Percentiles rank a stretch among this genome's conserved stretches.
These are phyloP conservation scores for Ganoderma resinaceum DNA, from an alignment of 1,284 basidiomycete genomes.

Conservation along the genomic window DNA sequence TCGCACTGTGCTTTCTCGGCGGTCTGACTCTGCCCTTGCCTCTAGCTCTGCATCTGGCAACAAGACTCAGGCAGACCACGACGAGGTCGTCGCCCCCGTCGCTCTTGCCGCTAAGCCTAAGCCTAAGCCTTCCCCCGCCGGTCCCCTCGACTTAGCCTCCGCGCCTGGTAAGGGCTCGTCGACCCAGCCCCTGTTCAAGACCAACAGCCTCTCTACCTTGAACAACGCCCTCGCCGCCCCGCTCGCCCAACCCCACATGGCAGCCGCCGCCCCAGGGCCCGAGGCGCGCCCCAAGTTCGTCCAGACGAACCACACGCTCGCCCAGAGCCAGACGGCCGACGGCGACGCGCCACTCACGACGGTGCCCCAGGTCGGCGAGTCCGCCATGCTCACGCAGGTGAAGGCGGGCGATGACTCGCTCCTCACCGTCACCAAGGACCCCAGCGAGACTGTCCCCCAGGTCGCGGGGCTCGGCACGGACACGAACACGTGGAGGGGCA, in stretches of 20 bases:
- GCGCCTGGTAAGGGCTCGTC: neutral
- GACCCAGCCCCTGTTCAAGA: too few relatives aligned
- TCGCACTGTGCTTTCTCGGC: neutral
- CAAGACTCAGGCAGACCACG: neutral
- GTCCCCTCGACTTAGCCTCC: neutral
- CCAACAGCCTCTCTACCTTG: neutral
- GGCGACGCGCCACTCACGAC: neutral
- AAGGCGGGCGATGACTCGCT: neutral
- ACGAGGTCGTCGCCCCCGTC: neutral
- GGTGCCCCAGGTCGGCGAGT: neutral
- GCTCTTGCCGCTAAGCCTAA: neutral
- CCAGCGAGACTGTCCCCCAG: neutral
- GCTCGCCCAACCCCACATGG: conserved; percentile 1
- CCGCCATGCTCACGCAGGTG: too few relatives aligned
- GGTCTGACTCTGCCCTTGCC: neutral
- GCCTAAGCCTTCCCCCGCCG: neutral
- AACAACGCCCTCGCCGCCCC: conserved; percentile 12
- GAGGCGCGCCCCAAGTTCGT: neutral
- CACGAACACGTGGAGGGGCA: too few relatives aligned
- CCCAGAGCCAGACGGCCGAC: neutral
- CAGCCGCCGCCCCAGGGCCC: neutral
- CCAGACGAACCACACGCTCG: neutral
- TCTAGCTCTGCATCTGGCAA: neutral
- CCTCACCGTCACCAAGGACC: neutral
- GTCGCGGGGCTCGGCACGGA: neutral